phyloP scores from a whole-genome alignment of 805 yeast species.

The Yueomyces sinensis region DNA sequence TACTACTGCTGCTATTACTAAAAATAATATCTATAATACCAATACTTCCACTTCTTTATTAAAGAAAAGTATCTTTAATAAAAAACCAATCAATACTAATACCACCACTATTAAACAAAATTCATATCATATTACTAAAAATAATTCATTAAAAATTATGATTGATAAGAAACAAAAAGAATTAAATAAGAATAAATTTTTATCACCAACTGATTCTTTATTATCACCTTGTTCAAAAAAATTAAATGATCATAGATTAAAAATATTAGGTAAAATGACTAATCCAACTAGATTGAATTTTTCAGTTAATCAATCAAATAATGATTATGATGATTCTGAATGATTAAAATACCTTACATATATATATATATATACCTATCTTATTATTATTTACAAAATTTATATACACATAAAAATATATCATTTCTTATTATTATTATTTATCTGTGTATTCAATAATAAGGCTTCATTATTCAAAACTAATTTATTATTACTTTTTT shows the following conservation, averaged over 20 bases:
- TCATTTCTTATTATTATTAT: not conserved
- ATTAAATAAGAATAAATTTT: constrained; percentile 18
- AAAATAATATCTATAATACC: not conserved
- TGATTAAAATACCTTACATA: not conserved
- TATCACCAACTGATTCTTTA: constrained; percentile 47
- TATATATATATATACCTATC: not conserved
- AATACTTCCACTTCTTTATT: not conserved
- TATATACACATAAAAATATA: too few relatives aligned
- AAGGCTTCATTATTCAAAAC: constrained; percentile 85
- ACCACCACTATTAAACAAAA: not conserved
- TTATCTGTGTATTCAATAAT: constrained; percentile 64
- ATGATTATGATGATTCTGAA: not conserved
- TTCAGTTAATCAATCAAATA: not conserved
- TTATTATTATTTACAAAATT: not conserved
- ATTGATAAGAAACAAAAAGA: not conserved
- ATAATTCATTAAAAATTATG: too few relatives aligned
- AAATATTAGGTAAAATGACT: constrained; percentile 8
- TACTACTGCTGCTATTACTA: not conserved
- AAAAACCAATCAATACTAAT: not conserved
- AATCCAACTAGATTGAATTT: constrained; percentile 9
- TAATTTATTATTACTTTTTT: constrained; percentile 83
- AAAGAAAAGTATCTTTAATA: not conserved
- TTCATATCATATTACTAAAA: not conserved
- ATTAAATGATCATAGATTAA: constrained; percentile 33
- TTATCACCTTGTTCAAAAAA: constrained; percentile 49